Conservation (phyloP, 495 filamentous ascomycete species). For the Daldinia grandis region DNA sequence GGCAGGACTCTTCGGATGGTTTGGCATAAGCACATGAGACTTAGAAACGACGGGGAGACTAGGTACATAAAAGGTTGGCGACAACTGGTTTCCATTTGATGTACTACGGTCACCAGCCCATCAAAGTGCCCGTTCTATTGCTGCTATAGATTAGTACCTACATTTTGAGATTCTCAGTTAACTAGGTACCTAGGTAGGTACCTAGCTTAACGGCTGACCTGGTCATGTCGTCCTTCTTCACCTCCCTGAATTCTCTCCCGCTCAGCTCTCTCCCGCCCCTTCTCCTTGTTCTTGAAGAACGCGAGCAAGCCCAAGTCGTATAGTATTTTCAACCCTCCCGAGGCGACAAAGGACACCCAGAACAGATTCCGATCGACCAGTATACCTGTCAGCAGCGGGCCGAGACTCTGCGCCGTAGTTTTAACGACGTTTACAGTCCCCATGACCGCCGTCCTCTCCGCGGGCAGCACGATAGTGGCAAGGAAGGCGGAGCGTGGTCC, state of each 20-base stretch:
- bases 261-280: slow-evolving; percentile 20
- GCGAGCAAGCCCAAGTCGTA: slow-evolving; percentile 79
- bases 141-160: neutral
- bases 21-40: neutral
- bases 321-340: slow-evolving; percentile 70
- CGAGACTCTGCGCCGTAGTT: slow-evolving; percentile 68
- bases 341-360: slow-evolving; percentile 77
- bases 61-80: neutral
- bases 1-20: neutral
- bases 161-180: neutral
- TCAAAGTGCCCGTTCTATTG: slow-evolving; percentile 26
- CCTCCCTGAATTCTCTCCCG: slow-evolving; percentile 7
- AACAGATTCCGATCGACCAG: slow-evolving; percentile 69
- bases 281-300: slow-evolving; percentile 65
- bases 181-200: neutral
- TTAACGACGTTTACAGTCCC: slow-evolving; percentile 75
- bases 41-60: neutral
- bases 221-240: slow-evolving; percentile 7
- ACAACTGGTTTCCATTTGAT: neutral
- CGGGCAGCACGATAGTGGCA: slow-evolving; percentile 73
- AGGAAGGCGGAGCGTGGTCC: slow-evolving; percentile 84
- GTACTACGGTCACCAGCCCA: slow-evolving; percentile 24
- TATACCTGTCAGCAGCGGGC: slow-evolving; percentile 76
- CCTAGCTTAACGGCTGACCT: neutral
- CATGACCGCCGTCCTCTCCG: slow-evolving; percentile 85